These are phyloP conservation scores for Jaapia argillacea DNA, from an alignment of 768 basidiomycete genomes.

Conservation along the genomic window DNA sequence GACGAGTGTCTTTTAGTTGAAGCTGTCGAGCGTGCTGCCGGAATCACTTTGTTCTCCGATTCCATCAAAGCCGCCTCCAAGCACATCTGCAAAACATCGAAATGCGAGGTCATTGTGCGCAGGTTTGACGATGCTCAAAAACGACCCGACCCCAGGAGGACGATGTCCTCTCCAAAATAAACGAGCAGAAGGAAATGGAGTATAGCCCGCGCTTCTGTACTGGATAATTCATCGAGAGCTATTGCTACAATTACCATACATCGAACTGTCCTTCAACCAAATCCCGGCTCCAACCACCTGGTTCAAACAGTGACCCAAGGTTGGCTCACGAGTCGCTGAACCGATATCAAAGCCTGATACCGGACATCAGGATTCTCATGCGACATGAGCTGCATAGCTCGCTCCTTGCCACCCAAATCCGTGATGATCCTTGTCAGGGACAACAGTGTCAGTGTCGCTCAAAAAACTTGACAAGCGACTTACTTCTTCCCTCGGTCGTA, in stretches of 20 bases:
- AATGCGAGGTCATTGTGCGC: constrained; percentile 82
- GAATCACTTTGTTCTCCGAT: constrained; percentile 80
- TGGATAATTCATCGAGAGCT: no score
- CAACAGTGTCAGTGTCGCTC: not conserved
- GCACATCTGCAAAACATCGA: constrained; percentile 82
- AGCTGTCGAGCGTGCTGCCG: constrained; percentile 83
- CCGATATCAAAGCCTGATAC: constrained; percentile 85
- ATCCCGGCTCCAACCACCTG: no score
- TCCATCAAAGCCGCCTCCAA: constrained; percentile 63
- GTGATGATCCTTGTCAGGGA: constrained; percentile 50
- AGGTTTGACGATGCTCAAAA: constrained; percentile 89
- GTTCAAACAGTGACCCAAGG: constrained; percentile 62
- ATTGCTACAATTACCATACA: no score
- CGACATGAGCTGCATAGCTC: constrained; percentile 89
- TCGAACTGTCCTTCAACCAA: no score
- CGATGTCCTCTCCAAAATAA: constrained; percentile 45
- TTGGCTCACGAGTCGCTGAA: constrained; percentile 87
- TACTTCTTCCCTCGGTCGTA: constrained; percentile 90
- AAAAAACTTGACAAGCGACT: constrained; percentile 14
- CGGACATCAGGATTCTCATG: constrained; percentile 83
- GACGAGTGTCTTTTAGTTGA: constrained; percentile 48
- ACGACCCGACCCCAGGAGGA: constrained; percentile 39
- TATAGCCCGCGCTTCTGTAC: no score
- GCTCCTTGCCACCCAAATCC: constrained; percentile 78
- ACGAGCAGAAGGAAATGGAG: no score